Evolutionary conservation across 129 eudicot species (phyloP), one percentile per base, ranked within the genome.

Genomic region (Centella asiatica): DNA sequence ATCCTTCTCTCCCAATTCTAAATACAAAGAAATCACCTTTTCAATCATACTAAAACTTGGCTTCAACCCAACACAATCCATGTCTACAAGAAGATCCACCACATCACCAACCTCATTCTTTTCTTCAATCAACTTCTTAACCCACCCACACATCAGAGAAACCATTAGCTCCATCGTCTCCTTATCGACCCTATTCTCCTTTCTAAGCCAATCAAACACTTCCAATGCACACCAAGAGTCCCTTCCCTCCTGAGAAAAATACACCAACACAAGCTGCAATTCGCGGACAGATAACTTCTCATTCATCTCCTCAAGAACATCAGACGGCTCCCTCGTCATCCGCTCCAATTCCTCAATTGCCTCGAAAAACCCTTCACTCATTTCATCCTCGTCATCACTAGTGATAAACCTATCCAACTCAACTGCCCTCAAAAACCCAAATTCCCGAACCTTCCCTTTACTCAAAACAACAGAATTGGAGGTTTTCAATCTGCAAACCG

Each of bases 161-260:
- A 85, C 92, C 95, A 89, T 89, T 4, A 89, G 72, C 70, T 89
- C 97, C 95, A 89, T 85, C 4, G 88, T 89, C 71, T 85, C 97
- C 59, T 89, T 81, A 70, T 89, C 95, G 3, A 90, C 95, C 58
- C 78, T 66, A 69, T 90, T 90, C 70, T 90, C 93, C 53, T 86
- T 90, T 67, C 77, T 80, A 36, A 89, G 63, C 97, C 95, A 89
- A 71, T 90, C 97, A 51, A 83, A 90, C 49, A 90, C 97, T 69
- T 90, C 95, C 32, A 90, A 70, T 0, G 93, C 85, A 44, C 93
- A 83, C 97, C 97, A 90, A 0, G 93, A 85, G 52, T 90, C 95
- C 60, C 88, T 81, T 32, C 95, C 95, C 27, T 90, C 95, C 65
- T 86, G 97, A 0, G 93, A 71, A 66, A 90, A 90, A 48, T 90